Evolutionary conservation across 148 eudicot genomes (phyloP).

Genomic region (Simmondsia chinensis): DNA sequence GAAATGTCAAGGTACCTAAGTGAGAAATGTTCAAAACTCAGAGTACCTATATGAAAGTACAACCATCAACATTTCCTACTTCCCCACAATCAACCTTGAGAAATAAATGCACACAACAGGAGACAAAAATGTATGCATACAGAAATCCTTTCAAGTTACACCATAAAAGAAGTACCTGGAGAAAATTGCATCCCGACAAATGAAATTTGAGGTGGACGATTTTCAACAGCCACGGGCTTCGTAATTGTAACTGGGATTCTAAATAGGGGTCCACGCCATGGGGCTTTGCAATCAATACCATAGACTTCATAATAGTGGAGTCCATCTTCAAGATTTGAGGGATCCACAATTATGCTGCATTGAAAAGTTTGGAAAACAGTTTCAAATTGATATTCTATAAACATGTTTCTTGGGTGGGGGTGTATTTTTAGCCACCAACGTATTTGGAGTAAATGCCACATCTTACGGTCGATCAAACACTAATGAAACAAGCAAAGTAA

Average conservation of each 20-base stretch:
- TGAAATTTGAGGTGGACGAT: conserved; percentile 58
- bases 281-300: conserved; percentile 74
- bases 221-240: conserved; percentile 58
- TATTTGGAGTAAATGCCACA: too few relatives aligned
- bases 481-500: too few relatives aligned
- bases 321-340: conserved; percentile 66
- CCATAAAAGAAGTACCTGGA: conserved; percentile 42
- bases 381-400: conserved; percentile 1
- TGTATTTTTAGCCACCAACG: too few relatives aligned
- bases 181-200: conserved; percentile 59
- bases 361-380: not conserved
- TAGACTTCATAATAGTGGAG: conserved; percentile 79
- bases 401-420: not conserved
- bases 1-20: too few relatives aligned
- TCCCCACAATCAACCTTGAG: too few relatives aligned
- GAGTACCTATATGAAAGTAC: too few relatives aligned
- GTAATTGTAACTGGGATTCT: conserved; percentile 87
- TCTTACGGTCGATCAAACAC: too few relatives aligned
- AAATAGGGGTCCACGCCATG: conserved; percentile 97
- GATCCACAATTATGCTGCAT: conserved; percentile 86
- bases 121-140: not conserved
- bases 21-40: too few relatives aligned
- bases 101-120: not conserved
- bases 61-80: too few relatives aligned
- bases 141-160: too few relatives aligned